Conservation (phyloP, 1,139 yeast genomes). For the Protomyces gravidus region DNA sequence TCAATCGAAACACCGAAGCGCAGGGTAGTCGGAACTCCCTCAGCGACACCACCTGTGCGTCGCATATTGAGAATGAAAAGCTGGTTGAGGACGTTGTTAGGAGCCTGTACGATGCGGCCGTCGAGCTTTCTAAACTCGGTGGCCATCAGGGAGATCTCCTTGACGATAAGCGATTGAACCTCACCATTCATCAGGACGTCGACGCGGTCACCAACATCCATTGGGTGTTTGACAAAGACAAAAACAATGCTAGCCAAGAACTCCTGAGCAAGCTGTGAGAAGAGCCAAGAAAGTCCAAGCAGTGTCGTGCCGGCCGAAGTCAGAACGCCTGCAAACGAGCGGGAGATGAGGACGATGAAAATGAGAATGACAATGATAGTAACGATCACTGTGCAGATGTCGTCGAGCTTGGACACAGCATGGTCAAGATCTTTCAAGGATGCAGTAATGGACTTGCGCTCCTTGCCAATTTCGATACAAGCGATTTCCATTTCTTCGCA, state of each 20-base stretch:
- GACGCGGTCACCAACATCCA: slow-evolving; percentile 46
- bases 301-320: slow-evolving; percentile 46
- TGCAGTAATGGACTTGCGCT: slow-evolving; percentile 42
- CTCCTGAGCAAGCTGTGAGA: slow-evolving; percentile 44
- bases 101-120: slow-evolving; percentile 41
- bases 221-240: slow-evolving; percentile 46
- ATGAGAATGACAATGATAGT: slow-evolving; percentile 41
- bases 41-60: slow-evolving; percentile 42
- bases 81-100: slow-evolving; percentile 43
- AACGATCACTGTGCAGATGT: slow-evolving; percentile 42
- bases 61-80: slow-evolving; percentile 44
- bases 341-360: slow-evolving; percentile 46
- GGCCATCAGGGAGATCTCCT: slow-evolving; percentile 43
- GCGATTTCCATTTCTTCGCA: slow-evolving; percentile 44
- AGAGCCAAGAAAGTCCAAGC: slow-evolving; percentile 45
- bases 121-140: slow-evolving; percentile 42
- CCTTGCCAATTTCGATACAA: slow-evolving; percentile 42
- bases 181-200: slow-evolving; percentile 37
- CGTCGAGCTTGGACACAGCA: slow-evolving; percentile 45
- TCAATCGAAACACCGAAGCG: slow-evolving; percentile 41
- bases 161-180: slow-evolving; percentile 36
- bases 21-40: slow-evolving; percentile 33
- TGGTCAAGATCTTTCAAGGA: slow-evolving; percentile 45
- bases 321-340: slow-evolving; percentile 44
- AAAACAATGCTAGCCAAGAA: slow-evolving; percentile 44